Evolutionary conservation across 2,329 filamentous ascomycete genomes (phyloP).

Genomic region (Zymoseptoria passerinii): DNA sequence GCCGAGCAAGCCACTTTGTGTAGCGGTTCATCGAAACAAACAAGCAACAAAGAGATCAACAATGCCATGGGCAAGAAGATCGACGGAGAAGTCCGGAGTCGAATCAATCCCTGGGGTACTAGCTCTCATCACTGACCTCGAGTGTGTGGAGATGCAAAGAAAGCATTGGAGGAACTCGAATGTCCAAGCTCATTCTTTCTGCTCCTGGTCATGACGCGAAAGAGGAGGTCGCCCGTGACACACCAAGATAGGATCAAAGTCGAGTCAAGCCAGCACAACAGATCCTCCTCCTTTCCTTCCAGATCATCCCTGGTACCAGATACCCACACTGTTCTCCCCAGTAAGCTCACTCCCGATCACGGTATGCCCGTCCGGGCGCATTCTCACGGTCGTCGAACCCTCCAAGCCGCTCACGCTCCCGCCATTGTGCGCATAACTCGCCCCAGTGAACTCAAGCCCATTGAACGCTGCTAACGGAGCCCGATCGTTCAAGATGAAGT

Average conservation of each 20-base stretch:
- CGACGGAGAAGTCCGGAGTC: background rate
- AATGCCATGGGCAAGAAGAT: background rate
- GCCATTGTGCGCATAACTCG: slow-evolving; percentile 23
- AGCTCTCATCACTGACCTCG: background rate
- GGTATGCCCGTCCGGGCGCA: slow-evolving; percentile 33
- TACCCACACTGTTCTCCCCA: background rate
- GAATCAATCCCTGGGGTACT: background rate
- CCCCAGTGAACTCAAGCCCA: slow-evolving; percentile 37
- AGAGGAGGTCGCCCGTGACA: background rate
- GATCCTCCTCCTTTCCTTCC: background rate
- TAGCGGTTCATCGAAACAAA: too few species aligned
- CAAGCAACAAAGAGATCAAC: background rate
- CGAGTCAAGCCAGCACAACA: background rate
- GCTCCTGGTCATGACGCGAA: background rate
- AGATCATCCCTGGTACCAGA: background rate
- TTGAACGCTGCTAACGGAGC: slow-evolving; percentile 43
- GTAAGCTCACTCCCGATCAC: slow-evolving; percentile 7
- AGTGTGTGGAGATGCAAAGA: background rate
- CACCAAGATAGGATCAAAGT: background rate
- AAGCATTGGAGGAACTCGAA: background rate
- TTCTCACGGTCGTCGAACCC: slow-evolving; percentile 39
- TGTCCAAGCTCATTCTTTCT: background rate
- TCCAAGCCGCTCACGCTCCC: slow-evolving; percentile 17
- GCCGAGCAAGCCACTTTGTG: background rate
- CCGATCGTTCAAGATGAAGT: slow-evolving; percentile 32